Evolutionary conservation across 352 stramenopile genomes (phyloP).

Genomic region (Globisporangium canariense): DNA sequence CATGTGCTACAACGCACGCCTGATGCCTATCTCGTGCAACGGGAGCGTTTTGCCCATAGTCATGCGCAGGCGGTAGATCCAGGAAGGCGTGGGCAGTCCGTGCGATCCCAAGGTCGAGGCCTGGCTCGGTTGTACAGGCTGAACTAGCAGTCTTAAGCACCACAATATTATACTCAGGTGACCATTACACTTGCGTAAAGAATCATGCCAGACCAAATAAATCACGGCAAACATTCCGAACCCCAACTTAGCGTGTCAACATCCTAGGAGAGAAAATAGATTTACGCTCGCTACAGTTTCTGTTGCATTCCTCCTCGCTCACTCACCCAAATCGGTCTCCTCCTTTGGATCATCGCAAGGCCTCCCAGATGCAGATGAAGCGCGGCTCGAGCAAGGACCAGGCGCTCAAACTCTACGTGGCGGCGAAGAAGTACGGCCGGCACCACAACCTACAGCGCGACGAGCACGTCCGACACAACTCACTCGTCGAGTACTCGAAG

Average conservation of each 20-base stretch:
- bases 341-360: not conserved
- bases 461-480: conserved; percentile 23
- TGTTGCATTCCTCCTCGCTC: not conserved
- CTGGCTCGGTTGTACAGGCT: not conserved
- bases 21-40: conserved; percentile 3
- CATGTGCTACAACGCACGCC: conserved; percentile 7
- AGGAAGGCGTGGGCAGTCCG: not conserved
- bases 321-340: not conserved
- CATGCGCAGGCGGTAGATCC: conserved; percentile 6
- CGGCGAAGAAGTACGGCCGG: conserved; percentile 31
- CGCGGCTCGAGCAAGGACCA: conserved; percentile 13
- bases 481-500: conserved; percentile 38
- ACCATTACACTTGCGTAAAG: too few species aligned
- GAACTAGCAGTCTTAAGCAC: too few species aligned
- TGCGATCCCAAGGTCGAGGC: conserved; percentile 3
- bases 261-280: not conserved
- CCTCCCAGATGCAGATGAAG: conserved; percentile 1
- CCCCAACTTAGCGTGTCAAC: too few species aligned
- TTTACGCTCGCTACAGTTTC: not conserved
- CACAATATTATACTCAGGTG: too few species aligned
- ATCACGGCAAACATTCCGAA: too few species aligned
- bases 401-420: conserved; percentile 32
- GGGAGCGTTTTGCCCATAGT: not conserved
- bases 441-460: conserved; percentile 39
- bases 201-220: too few species aligned